phyloP scores from a whole-genome alignment of 176 grass and related monocot genomes.

The Cymbopogon citratus region DNA sequence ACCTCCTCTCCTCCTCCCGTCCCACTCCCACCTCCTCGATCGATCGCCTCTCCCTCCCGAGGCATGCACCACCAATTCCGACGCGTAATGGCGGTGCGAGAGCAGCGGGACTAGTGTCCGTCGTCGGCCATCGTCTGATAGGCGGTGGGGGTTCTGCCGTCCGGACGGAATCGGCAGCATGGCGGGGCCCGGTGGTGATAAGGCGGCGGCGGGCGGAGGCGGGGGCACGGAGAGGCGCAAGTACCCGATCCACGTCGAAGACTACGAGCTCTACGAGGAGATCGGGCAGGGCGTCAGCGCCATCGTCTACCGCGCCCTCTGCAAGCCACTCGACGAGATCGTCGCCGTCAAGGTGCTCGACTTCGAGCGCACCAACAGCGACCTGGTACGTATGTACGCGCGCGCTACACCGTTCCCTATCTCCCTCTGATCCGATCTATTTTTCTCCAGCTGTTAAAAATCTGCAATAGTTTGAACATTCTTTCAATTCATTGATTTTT shows the following conservation, averaged over 20 bases:
- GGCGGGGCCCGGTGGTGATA: constrained; percentile 5
- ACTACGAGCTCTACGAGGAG: constrained; percentile 88
- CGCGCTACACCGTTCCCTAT: background rate
- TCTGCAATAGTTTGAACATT: background rate
- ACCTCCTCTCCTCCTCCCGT: background rate
- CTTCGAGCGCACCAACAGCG: constrained; percentile 86
- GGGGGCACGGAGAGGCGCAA: constrained; percentile 52
- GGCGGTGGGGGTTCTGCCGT: background rate
- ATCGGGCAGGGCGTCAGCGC: constrained; percentile 87
- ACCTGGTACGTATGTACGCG: constrained; percentile 76
- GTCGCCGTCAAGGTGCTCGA: constrained; percentile 95
- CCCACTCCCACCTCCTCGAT: background rate
- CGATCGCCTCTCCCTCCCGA: background rate
- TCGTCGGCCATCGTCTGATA: background rate
- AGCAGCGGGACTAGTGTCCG: too few relatives aligned
- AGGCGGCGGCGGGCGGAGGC: background rate
- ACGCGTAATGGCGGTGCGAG: too few relatives aligned
- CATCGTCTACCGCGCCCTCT: constrained; percentile 72
- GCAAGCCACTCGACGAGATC: constrained; percentile 55
- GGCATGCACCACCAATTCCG: background rate
- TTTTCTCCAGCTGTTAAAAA: background rate
- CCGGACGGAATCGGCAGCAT: background rate
- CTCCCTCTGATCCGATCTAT: background rate
- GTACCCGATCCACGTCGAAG: constrained; percentile 68
- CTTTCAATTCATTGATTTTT: background rate